Evolutionary conservation across 2,329 filamentous ascomycete genomes (phyloP).

Genomic region (Aspergillus latus): DNA sequence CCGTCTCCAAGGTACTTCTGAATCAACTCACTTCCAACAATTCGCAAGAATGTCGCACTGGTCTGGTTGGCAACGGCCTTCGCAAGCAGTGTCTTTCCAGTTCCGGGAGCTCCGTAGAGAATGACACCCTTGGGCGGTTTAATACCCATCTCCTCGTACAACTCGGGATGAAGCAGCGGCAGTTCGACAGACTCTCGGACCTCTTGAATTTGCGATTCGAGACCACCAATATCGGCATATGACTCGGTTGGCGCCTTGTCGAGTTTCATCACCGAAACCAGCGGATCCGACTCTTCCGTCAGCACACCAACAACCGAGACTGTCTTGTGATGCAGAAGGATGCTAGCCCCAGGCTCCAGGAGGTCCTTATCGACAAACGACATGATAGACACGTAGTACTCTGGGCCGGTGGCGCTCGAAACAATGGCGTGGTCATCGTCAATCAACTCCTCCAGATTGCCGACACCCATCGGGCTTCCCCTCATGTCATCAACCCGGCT

Average conservation of each 20-base stretch:
- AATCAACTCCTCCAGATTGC: constrained; percentile 96
- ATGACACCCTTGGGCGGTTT: constrained; percentile 99
- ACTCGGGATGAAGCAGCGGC: constrained; percentile 88
- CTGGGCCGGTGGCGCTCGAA: constrained; percentile 92
- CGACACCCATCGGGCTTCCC: constrained; percentile 97
- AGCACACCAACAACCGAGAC: constrained; percentile 97
- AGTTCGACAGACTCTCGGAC: constrained; percentile 96
- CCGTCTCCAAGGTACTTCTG: constrained; percentile 99
- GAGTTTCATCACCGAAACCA: constrained; percentile 98
- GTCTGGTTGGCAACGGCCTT: constrained; percentile 99
- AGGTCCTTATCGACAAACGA: constrained; percentile 99
- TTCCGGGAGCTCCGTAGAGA: constrained; percentile 94
- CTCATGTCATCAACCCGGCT: constrained; percentile 97
- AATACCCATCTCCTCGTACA: constrained; percentile 99
- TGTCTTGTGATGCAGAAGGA: constrained; percentile 94
- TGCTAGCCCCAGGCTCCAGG: constrained; percentile 91
- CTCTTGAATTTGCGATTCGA: constrained; percentile 95
- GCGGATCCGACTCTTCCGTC: constrained; percentile 91
- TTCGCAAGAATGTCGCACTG: constrained; percentile 96
- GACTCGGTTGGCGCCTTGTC: constrained; percentile 98
- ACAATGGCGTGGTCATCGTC: constrained; percentile 99
- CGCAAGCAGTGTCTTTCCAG: constrained; percentile 91
- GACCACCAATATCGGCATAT: constrained; percentile 95
- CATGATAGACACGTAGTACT: constrained; percentile 99
- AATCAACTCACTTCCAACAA: constrained; percentile 94